Evolutionary conservation across 139 green algal species (phyloP), one percentile per base, ranked within the genome.

Genomic region (Mesostigma viride): DNA sequence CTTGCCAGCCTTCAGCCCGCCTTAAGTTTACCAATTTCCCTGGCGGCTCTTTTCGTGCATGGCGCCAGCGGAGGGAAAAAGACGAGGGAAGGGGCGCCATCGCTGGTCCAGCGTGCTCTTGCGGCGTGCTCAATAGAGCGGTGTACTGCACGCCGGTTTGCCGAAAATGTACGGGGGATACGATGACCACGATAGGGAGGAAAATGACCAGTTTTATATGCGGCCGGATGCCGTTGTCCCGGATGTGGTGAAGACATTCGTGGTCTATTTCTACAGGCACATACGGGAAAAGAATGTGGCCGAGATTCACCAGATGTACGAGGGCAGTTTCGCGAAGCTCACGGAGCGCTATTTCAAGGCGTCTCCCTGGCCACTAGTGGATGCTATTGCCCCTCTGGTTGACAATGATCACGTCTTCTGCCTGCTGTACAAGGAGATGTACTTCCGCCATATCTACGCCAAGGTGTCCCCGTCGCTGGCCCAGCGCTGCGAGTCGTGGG

Each of bases 381-480:
- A 96, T 20, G 68, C 82, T n/a, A 74, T 78, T 22, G 71, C 83
- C 3, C 78, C 89, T 28, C 76, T 95, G 26, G 94, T 96, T 26
- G 92, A 98, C 64, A 68, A 91, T 31, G 94, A 99, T 73, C 88
- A 96, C 69, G 91, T 98, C 0, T 99, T 98, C 82, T 94, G 86
- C 75, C 78, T 98, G 47, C 85, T 99, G 1, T 99, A 99, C 81
- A 92, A 95, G 82, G 94, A 99, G 81, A 81, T 98, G 76, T 95
- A 94, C 79, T 97, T 86, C 81, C 77, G 94, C 20, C 94, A 99
- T 78, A 65, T 99, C 68, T 95, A 96, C 70, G 84, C 85, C 1
- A 81, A 71, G 11, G 74, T 79, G 57, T 70, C 81, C 80, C 92
- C 88, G 6, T 85, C 80, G 17, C 68, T 95, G 68, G 78, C 88